Conservation (phyloP, 2,329 filamentous ascomycete genomes). For the Aspergillus cejpii region DNA sequence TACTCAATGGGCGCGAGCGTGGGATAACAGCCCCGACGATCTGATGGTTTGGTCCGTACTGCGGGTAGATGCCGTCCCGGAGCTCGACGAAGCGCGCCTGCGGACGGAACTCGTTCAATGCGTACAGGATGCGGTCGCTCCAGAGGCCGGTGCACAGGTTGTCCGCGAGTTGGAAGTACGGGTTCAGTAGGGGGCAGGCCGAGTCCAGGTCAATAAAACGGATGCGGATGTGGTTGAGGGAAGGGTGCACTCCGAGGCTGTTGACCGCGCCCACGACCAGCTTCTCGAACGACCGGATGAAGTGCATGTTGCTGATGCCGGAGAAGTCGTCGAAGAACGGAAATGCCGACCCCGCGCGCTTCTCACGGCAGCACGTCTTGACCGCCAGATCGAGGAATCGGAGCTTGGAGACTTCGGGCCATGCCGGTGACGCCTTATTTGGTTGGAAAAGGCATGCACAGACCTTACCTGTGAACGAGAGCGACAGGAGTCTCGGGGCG, state of each 20-base stretch:
- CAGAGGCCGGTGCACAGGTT: constrained; percentile 62
- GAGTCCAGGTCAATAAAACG: constrained; percentile 71
- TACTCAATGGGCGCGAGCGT: constrained; percentile 34
- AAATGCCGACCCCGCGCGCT: constrained; percentile 28
- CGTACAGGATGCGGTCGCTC: constrained; percentile 60
- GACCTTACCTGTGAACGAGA: constrained; percentile 65
- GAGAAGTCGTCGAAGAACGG: constrained; percentile 56
- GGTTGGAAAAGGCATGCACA: constrained; percentile 63
- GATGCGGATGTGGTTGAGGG: constrained; percentile 61
- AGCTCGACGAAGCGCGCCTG: constrained; percentile 55
- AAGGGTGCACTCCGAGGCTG: constrained; percentile 52
- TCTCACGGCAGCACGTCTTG: constrained; percentile 62
- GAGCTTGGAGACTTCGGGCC: constrained; percentile 42
- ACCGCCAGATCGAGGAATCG: constrained; percentile 65
- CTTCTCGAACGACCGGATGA: constrained; percentile 64
- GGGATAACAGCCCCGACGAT: constrained; percentile 35
- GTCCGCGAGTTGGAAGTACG: constrained; percentile 60
- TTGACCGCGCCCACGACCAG: constrained; percentile 59
- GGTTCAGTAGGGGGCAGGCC: constrained; percentile 62
- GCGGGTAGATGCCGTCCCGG: constrained; percentile 54
- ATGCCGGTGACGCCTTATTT: constrained; percentile 44
- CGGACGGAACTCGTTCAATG: constrained; percentile 55
- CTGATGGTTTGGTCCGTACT: constrained; percentile 28
- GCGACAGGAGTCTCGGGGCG: constrained; percentile 57
- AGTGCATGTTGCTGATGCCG: constrained; percentile 64